Percentiles rank a stretch among this genome's conserved stretches.
Conservation (phyloP, 2,329 filamentous ascomycete species). For the Aaosphaeria pasadenensis region DNA sequence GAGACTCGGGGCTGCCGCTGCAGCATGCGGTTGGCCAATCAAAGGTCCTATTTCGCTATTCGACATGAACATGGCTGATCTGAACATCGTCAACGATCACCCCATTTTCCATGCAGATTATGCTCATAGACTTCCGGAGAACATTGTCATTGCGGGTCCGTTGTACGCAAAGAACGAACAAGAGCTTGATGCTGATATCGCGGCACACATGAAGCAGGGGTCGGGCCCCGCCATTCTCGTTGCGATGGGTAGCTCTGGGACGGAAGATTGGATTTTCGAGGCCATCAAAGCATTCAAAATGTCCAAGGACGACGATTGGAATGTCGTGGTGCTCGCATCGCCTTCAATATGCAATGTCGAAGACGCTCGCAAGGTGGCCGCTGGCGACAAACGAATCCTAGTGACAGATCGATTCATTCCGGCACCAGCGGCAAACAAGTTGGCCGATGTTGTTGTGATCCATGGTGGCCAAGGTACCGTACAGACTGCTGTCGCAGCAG, state of each 20-base stretch:
- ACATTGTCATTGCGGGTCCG: conserved; percentile 29
- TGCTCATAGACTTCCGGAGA: conserved; percentile 22
- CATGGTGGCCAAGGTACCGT: conserved; percentile 33
- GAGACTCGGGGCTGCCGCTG: conserved; percentile 27
- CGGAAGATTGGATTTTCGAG: conserved; percentile 29
- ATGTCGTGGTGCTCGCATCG: conserved; percentile 26
- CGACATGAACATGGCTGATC: conserved; percentile 35
- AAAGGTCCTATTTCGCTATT: conserved; percentile 29
- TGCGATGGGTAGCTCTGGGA: conserved; percentile 31
- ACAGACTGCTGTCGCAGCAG: conserved; percentile 27
- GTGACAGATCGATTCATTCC: conserved; percentile 30
- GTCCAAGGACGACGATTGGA: conserved; percentile 24
- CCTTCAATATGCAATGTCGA: conserved; percentile 29
- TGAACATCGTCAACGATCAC: conserved; percentile 32
- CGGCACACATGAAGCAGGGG: conserved; percentile 19
- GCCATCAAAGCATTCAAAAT: conserved; percentile 26
- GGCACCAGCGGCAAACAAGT: conserved; percentile 23
- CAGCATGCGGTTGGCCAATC: conserved; percentile 23
- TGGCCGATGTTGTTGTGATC: conserved; percentile 26
- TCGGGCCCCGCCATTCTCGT: conserved; percentile 23
- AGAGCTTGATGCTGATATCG: conserved; percentile 25
- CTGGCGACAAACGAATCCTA: conserved; percentile 21
- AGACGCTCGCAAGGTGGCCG: conserved; percentile 19
- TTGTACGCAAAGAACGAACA: conserved; percentile 19
- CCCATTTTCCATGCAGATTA: conserved; percentile 31